A percentile compares a stretch with the other conserved stretches of the same genome.
phyloP scores from a whole-genome alignment of 1,284 basidiomycete genomes.

The Earliella scabrosa region DNA sequence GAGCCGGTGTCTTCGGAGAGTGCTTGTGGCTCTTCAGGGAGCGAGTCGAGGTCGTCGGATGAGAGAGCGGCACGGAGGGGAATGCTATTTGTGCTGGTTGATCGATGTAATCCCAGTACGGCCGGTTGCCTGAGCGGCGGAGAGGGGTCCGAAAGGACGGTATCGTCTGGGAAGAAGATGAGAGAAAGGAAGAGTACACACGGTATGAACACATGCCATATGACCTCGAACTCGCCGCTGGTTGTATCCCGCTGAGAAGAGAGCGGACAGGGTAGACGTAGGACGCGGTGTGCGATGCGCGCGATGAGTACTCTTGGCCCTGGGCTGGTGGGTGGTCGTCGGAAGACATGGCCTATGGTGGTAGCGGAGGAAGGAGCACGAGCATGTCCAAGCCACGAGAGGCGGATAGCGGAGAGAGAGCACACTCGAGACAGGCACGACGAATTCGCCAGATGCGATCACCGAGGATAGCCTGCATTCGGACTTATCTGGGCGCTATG shows the following conservation, averaged over 20 bases:
- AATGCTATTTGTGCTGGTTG: constrained; percentile 4
- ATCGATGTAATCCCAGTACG: background rate
- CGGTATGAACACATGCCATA: constrained; percentile 12
- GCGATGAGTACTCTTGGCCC: background rate
- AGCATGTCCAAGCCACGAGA: background rate
- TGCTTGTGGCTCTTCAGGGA: background rate
- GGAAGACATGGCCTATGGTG: constrained; percentile 1
- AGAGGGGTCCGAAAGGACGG: background rate
- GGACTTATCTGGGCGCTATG: background rate
- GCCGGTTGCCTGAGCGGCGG: background rate
- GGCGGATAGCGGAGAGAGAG: background rate
- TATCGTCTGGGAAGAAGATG: constrained; percentile 12
- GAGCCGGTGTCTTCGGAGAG: no score
- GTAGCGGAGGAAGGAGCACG: background rate
- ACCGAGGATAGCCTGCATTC: background rate
- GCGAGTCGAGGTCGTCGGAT: no score
- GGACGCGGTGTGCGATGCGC: constrained; percentile 6
- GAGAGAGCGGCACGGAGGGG: no score
- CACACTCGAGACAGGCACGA: background rate
- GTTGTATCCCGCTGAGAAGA: constrained; percentile 36
- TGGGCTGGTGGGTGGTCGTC: background rate
- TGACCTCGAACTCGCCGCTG: constrained; percentile 14
- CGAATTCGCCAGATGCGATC: background rate
- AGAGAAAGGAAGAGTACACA: background rate
- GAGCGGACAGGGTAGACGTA: constrained; percentile 40